phyloP scores from a whole-genome alignment of 2,329 filamentous ascomycete genomes.

The Venturia aucupariae region DNA sequence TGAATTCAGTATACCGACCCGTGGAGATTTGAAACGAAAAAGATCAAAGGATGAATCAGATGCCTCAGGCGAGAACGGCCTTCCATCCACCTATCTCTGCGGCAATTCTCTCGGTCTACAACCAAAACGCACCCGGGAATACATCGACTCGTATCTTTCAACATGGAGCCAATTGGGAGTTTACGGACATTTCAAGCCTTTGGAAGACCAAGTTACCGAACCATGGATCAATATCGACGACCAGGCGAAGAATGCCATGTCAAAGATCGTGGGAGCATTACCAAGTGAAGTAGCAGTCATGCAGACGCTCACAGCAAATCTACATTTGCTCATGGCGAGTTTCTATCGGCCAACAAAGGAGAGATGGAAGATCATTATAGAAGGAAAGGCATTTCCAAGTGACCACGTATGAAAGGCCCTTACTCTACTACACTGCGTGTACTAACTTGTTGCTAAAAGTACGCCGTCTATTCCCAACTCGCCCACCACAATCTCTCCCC shows the following conservation, averaged over 20 bases:
- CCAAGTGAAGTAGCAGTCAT: slow-evolving; percentile 73
- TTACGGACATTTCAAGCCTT: slow-evolving; percentile 66
- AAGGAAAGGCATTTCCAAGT: slow-evolving; percentile 83
- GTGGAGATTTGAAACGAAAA: slow-evolving; percentile 57
- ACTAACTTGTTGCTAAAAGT: slow-evolving; percentile 39
- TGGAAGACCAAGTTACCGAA: slow-evolving; percentile 57
- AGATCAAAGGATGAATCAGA: slow-evolving; percentile 28
- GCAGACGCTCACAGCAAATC: slow-evolving; percentile 74
- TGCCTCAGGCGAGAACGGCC: slow-evolving; percentile 25
- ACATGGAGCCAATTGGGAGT: slow-evolving; percentile 83
- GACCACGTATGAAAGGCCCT: slow-evolving; percentile 54
- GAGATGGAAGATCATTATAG: slow-evolving; percentile 73
- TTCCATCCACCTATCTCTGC: slow-evolving; percentile 65
- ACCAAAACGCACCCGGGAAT: slow-evolving; percentile 55
- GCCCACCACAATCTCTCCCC: slow-evolving; percentile 59
- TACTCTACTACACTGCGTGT: not conserved
- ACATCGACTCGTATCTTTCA: slow-evolving; percentile 63
- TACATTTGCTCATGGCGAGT: slow-evolving; percentile 74
- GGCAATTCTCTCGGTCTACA: slow-evolving; percentile 86
- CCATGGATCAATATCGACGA: slow-evolving; percentile 72
- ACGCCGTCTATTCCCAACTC: slow-evolving; percentile 76
- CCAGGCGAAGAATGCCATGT: slow-evolving; percentile 51
- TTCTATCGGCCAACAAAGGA: slow-evolving; percentile 64
- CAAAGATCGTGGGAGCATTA: slow-evolving; percentile 65
- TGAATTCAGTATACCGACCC: slow-evolving; percentile 65